Conservation (phyloP, 1,284 basidiomycete species). For the Pholiota adiposa region DNA sequence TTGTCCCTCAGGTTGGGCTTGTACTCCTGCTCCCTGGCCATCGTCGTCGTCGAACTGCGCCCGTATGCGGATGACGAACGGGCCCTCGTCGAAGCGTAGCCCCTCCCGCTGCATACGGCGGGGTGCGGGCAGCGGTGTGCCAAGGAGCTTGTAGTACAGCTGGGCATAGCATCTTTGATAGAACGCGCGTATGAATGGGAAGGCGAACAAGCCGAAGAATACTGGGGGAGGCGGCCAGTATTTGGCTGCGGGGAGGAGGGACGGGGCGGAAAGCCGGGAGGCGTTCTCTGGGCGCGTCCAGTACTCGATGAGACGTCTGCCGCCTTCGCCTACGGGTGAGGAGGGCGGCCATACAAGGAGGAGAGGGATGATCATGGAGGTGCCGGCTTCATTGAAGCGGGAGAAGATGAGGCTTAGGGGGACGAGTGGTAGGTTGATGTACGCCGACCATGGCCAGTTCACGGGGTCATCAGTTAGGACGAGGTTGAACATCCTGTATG, state of each 20-base stretch:
- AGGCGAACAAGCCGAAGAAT: slow-evolving; percentile 54
- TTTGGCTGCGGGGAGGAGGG: slow-evolving; percentile 11
- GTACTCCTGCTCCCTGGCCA: slow-evolving; percentile 16
- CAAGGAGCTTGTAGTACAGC: slow-evolving; percentile 53
- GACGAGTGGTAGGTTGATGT: slow-evolving; percentile 70
- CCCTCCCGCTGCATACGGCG: slow-evolving; percentile 19
- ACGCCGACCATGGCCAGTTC: slow-evolving; percentile 74
- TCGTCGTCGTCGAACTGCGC: slow-evolving; percentile 37
- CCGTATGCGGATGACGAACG: slow-evolving; percentile 49
- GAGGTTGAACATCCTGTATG: slow-evolving; percentile 56
- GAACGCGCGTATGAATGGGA: slow-evolving; percentile 50
- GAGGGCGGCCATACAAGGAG: slow-evolving; percentile 70
- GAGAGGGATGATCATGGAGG: slow-evolving; percentile 53
- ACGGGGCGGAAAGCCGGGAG: slow-evolving; percentile 19
- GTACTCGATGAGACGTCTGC: slow-evolving; percentile 33
- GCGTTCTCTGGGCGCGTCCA: slow-evolving; percentile 36
- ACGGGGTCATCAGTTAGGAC: slow-evolving; percentile 65
- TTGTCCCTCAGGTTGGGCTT: slow-evolving; percentile 18
- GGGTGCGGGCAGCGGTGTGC: slow-evolving; percentile 35
- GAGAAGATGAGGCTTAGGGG: slow-evolving; percentile 49
- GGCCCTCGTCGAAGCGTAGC: slow-evolving; percentile 45
- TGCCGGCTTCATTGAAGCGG: slow-evolving; percentile 37
- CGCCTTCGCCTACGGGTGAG: slow-evolving; percentile 40
- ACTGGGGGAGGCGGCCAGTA: slow-evolving; percentile 67
- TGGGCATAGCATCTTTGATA: slow-evolving; percentile 49